These are phyloP conservation scores for Neurospora intermedia DNA, from an alignment of 495 filamentous ascomycete genomes.

Conservation along the genomic window DNA sequence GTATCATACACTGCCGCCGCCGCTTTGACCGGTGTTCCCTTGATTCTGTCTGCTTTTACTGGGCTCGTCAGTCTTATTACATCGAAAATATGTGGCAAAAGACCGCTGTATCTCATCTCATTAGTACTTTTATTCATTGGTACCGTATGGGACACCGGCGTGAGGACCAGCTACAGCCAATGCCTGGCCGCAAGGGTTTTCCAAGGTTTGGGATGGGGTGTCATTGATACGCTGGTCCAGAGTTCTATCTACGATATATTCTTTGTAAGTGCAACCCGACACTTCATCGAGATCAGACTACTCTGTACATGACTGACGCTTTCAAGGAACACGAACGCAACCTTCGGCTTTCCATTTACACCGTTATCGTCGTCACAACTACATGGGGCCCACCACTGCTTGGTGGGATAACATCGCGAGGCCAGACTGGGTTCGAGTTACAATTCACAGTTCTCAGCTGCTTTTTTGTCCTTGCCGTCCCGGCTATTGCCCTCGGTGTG, in stretches of 20 bases:
- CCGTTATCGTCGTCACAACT: slow-evolving; percentile 28
- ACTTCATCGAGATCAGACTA: neutral
- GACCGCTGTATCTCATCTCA: slow-evolving; percentile 35
- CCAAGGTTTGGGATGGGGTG: slow-evolving; percentile 43
- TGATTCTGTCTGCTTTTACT: slow-evolving; percentile 36
- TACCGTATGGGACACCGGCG: slow-evolving; percentile 36
- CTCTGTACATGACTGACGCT: slow-evolving; percentile 8
- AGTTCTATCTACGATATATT: slow-evolving; percentile 40
- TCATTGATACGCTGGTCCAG: slow-evolving; percentile 37
- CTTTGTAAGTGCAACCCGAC: slow-evolving; percentile 29
- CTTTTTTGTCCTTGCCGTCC: slow-evolving; percentile 33
- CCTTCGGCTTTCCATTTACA: slow-evolving; percentile 26
- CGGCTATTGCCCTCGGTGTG: slow-evolving; percentile 31
- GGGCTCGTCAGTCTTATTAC: slow-evolving; percentile 28
- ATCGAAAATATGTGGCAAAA: slow-evolving; percentile 35
- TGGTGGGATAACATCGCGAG: slow-evolving; percentile 34
- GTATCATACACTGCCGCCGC: slow-evolving; percentile 34
- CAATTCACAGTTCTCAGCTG: slow-evolving; percentile 38
- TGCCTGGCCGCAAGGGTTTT: slow-evolving; percentile 40
- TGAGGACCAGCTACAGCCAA: slow-evolving; percentile 26
- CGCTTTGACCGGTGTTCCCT: slow-evolving; percentile 37
- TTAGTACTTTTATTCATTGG: slow-evolving; percentile 33
- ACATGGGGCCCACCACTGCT: slow-evolving; percentile 41
- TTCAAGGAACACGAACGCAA: slow-evolving; percentile 38
- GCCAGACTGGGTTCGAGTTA: slow-evolving; percentile 24